Evolutionary conservation across 345 rosid species (phyloP).

Genomic region (Dipteronia dyeriana): DNA sequence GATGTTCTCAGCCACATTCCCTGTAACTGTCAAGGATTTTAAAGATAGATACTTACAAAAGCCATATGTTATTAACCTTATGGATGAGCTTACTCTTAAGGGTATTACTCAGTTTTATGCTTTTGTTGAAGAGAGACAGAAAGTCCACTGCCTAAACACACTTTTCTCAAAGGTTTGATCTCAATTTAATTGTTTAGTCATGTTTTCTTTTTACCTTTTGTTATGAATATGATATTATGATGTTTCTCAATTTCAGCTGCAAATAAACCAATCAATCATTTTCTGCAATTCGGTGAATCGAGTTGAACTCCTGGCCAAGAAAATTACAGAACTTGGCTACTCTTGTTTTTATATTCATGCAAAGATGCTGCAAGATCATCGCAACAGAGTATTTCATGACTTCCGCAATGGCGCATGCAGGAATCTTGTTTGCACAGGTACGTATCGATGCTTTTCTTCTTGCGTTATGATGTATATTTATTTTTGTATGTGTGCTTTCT

Average conservation of each 20-base stretch:
- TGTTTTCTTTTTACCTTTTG: not conserved
- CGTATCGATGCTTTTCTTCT: conserved; percentile 7
- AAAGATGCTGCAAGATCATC: conserved; percentile 99
- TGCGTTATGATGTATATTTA: not conserved
- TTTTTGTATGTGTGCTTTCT: not conserved
- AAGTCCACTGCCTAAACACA: conserved; percentile 98
- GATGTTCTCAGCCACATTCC: conserved; percentile 99
- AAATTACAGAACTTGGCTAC: conserved; percentile 99
- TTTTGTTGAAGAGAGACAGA: conserved; percentile 99
- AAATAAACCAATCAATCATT: conserved; percentile 98
- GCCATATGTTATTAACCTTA: conserved; percentile 92
- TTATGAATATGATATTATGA: conserved; percentile 10
- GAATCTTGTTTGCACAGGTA: conserved; percentile 99
- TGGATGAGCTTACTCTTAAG: conserved; percentile 98
- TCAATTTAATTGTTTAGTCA: conserved; percentile 6
- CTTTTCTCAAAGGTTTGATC: conserved; percentile 92
- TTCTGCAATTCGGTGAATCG: conserved; percentile 99
- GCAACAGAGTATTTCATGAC: conserved; percentile 98
- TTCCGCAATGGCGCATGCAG: conserved; percentile 99
- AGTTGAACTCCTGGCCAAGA: conserved; percentile 94
- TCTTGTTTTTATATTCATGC: conserved; percentile 99
- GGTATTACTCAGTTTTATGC: conserved; percentile 98
- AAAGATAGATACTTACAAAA: conserved; percentile 84
- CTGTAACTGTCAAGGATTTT: conserved; percentile 97
- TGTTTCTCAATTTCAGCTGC: conserved; percentile 63